Percentiles rank a stretch among this genome's conserved stretches.
Evolutionary conservation across 108 stramenopile genomes (phyloP).

Genomic region (Thalassiosira profunda): DNA sequence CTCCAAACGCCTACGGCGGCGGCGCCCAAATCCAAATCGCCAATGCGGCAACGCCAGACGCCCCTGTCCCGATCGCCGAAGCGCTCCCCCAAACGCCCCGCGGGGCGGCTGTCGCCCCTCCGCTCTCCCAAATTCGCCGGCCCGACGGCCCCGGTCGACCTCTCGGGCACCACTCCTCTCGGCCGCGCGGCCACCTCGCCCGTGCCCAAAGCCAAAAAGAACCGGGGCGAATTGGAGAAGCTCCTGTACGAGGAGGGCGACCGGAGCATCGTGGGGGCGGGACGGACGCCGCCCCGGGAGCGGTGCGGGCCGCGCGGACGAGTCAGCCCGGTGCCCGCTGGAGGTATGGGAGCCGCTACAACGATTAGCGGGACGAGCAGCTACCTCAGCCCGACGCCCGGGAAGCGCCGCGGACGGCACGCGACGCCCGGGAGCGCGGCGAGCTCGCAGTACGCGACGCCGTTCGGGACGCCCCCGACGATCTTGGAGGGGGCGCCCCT

Average conservation of each 20-base stretch:
- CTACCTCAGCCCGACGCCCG: slow-evolving; percentile 46
- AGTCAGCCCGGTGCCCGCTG: not conserved
- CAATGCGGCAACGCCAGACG: not conserved
- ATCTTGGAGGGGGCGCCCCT: not conserved
- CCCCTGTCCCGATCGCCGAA: not conserved
- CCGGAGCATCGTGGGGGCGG: slow-evolving; percentile 60
- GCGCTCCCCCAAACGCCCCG: slow-evolving; percentile 17
- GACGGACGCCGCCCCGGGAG: slow-evolving; percentile 46
- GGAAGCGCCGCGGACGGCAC: slow-evolving; percentile 9
- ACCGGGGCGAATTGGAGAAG: slow-evolving; percentile 47
- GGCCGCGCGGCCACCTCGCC: slow-evolving; percentile 66
- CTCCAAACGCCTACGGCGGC: not conserved
- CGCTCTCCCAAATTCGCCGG: slow-evolving; percentile 30
- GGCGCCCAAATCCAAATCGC: not conserved
- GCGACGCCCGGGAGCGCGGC: too few relatives aligned
- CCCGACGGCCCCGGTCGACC: slow-evolving; percentile 54
- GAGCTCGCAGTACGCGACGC: too few relatives aligned
- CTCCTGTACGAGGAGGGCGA: slow-evolving; percentile 65
- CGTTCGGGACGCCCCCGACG: too few relatives aligned
- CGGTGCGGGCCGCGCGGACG: slow-evolving; percentile 26
- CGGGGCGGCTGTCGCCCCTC: not conserved
- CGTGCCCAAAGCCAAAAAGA: slow-evolving; percentile 50
- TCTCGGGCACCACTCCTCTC: slow-evolving; percentile 70
- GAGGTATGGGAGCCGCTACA: not conserved
- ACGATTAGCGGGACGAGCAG: not conserved